Evolutionary conservation across 345 rosid species (phyloP), one percentile per base, ranked within the genome.

Genomic region (Pseudoturritis turrita): DNA sequence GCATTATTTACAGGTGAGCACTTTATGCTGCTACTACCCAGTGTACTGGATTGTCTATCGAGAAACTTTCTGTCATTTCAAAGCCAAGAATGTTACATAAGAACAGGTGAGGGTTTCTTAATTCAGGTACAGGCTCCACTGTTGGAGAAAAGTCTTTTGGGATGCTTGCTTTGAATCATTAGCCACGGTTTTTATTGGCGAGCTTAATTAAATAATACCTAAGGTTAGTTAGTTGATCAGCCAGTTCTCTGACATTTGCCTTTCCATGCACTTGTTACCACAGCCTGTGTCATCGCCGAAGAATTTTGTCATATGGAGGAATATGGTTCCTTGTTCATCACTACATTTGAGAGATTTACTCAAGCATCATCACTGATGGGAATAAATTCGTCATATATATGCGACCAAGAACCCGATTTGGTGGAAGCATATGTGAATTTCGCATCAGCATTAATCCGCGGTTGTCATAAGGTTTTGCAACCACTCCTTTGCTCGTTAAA

Each of bases 391-490:
- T 90, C 97, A 33, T 94, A 94, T 51, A 79, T 93, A 79, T 93
- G 98, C 66, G 98, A 93, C 79, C 98, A 90, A 87, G 98, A 93
- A 77, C 98, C 98, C 33, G 98, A 93, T 81, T 78, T 94, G 57
- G 97, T 90, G 78, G 98, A 90, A 83, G 94, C 96, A 68, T 94
- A 89, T 76, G 83, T 89, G 74, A 90, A 89, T 84, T 90, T 94
- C 41, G 97, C 97, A 53, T 85, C 91, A 36, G 80, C 88, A 29
- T 82, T 87, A 76, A 83, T 90, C 67, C 92, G 88, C 68, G 81
- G 88, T 76, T 75, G 86, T 81, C 87, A 67, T 75, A 89, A 87
- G 97, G 98, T 93, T 60, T 74, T 70, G 78, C 81, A 68, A 10
- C 17, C 64, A 46, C 5, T 41, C 47, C 45, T 57, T 56, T 61